These are phyloP conservation scores for Epichloe elymi DNA, from an alignment of 2,329 filamentous ascomycete species.

Conservation along the genomic window DNA sequence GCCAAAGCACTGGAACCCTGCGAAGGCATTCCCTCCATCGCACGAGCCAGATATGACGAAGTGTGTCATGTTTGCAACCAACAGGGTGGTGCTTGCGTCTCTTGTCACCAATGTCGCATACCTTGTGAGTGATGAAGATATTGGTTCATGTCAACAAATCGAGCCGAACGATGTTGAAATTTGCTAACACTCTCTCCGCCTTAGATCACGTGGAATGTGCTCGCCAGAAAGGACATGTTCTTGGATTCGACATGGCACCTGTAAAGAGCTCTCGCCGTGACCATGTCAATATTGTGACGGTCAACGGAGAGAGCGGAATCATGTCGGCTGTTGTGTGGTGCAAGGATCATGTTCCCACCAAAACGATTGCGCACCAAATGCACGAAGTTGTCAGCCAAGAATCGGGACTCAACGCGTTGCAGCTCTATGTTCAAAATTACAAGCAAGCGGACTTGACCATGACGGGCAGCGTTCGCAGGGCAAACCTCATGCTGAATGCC, in stretches of 20 bases:
- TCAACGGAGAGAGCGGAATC: slow-evolving; percentile 69
- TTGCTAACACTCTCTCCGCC: slow-evolving; percentile 5
- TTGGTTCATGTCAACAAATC: background rate
- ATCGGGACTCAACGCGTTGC: slow-evolving; percentile 62
- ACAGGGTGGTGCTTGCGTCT: slow-evolving; percentile 63
- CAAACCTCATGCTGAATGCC: slow-evolving; percentile 58
- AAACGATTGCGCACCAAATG: slow-evolving; percentile 64
- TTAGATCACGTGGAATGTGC: slow-evolving; percentile 72
- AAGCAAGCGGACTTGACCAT: slow-evolving; percentile 88
- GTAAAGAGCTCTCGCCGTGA: slow-evolving; percentile 76
- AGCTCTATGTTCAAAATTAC: slow-evolving; percentile 77
- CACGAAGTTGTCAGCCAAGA: slow-evolving; percentile 57
- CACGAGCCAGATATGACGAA: slow-evolving; percentile 58
- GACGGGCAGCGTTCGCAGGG: slow-evolving; percentile 87
- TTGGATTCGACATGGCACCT: slow-evolving; percentile 83
- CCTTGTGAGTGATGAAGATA: slow-evolving; percentile 25
- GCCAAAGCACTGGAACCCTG: slow-evolving; percentile 70
- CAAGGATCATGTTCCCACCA: slow-evolving; percentile 67
- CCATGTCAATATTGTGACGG: slow-evolving; percentile 62
- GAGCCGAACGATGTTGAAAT: background rate
- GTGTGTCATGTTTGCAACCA: slow-evolving; percentile 75
- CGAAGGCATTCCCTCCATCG: slow-evolving; percentile 80
- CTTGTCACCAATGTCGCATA: slow-evolving; percentile 61
- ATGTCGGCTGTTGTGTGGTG: slow-evolving; percentile 86
- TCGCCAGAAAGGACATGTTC: slow-evolving; percentile 63